phyloP scores from a whole-genome alignment of 176 grass and related monocot genomes.

The Poa pratensis region DNA sequence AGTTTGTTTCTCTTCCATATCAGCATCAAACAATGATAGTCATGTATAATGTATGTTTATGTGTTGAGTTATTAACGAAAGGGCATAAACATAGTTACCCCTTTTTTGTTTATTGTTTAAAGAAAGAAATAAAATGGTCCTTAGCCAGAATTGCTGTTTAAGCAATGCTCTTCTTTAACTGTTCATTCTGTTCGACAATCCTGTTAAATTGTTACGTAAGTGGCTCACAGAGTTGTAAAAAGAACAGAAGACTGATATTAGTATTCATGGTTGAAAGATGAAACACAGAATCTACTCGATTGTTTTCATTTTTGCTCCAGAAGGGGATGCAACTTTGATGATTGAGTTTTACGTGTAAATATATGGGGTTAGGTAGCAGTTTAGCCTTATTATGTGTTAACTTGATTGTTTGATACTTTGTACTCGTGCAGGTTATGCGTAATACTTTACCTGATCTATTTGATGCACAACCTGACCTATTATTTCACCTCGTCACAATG shows the following conservation, averaged over 20 bases:
- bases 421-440: conserved; percentile 73
- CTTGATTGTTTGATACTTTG: conserved; percentile 13
- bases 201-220: neutral
- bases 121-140: too few species aligned
- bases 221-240: neutral
- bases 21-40: neutral
- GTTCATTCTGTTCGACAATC: too few species aligned
- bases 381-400: conserved; percentile 18
- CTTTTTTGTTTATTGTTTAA: too few species aligned
- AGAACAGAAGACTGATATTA: neutral
- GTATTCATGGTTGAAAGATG: conserved; percentile 9
- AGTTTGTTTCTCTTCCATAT: neutral
- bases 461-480: conserved; percentile 87
- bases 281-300: neutral
- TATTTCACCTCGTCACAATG: conserved; percentile 98
- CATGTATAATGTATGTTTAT: neutral
- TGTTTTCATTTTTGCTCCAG: neutral
- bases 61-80: conserved; percentile 10
- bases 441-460: conserved; percentile 89
- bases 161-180: too few species aligned
- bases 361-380: neutral
- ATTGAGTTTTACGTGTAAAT: neutral
- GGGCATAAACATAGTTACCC: neutral
- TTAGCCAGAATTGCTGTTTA: too few species aligned
- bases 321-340: neutral